Base-by-base conservation (phyloP, 2,329 filamentous ascomycete species). In the Pezicula radicicola region DNA sequence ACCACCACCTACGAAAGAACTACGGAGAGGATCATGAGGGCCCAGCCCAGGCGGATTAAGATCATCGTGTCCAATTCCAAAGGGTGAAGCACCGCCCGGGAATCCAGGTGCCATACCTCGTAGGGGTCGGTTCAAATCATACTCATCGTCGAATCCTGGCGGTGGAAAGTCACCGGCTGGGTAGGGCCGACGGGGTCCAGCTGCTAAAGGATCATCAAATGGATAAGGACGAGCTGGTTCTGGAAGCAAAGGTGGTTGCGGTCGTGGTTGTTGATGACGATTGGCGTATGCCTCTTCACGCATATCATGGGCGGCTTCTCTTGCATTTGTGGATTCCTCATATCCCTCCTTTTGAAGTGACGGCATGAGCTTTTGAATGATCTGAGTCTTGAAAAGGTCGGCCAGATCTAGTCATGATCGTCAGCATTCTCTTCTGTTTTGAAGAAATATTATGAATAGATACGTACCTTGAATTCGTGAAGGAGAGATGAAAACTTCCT, bases 121-220 rank as follows among this genome's bases (percentile, higher is more conserved):
- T 3, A 80, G 78, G 0, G 85, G 88, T 1, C 84, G 77, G 55
- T 89, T 84, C 54, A 97, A 79, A 56, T 97, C 90, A 63, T 91
- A 87, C 64, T 97, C 91, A 66, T 99, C 93, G 59, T 97, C 94
- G 59, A 97, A 97, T 18, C 83, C 90, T 0, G 94, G 94, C 0
- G 93, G 92, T 1, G 87, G 83, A 59, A 96, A 91, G 59, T 92
- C 89, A 9, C 78, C 84, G 0, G 79, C 72, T 0, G 92, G 91
- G 15, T 84, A 65, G 1, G 88, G 88, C 18, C 76, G 76, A 40
- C 80, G 75, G 0, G 79, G 84, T 13, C 80, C 80, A 16, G 75
- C 79, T 10, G 79, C 83, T 35, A 88, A 77, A n/a, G 82, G 85
- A 63, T 87, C 85, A 44, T 81, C 72, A 44, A 85, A 83, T 0